A percentile compares a stretch with the other conserved stretches of the same genome.
phyloP scores from a whole-genome alignment of 805 yeast species.

The Yarrowia sp. region DNA sequence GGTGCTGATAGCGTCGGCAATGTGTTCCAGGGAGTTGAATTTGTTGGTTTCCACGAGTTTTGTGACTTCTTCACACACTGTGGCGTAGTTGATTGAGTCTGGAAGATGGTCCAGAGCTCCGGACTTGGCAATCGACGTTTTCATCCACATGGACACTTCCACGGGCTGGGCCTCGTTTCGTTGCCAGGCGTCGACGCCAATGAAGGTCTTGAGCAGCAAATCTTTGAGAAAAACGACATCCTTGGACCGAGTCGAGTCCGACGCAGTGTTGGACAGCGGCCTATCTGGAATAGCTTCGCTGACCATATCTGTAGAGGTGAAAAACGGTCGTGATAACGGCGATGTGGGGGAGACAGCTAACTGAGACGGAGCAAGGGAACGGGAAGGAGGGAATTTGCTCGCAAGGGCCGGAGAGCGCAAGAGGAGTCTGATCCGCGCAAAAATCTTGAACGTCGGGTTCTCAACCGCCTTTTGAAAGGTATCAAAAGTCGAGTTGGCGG shows the following conservation, averaged over 20 bases:
- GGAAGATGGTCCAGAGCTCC: constrained; percentile 80
- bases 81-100: constrained; percentile 88
- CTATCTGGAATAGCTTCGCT: constrained; percentile 32
- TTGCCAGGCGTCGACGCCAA: constrained; percentile 80
- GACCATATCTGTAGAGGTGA: constrained; percentile 10
- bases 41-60: constrained; percentile 57
- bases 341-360: not conserved
- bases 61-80: constrained; percentile 70
- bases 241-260: constrained; percentile 38
- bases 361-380: not conserved
- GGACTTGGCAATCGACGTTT: constrained; percentile 75
- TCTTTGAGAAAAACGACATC: constrained; percentile 61
- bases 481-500: constrained; percentile 18
- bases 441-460: not conserved
- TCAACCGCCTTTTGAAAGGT: constrained; percentile 12
- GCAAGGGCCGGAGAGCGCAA: not conserved
- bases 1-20: constrained; percentile 58
- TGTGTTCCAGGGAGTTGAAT: constrained; percentile 51
- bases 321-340: not conserved
- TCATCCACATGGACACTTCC: constrained; percentile 62
- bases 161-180: constrained; percentile 71
- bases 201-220: constrained; percentile 65
- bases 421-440: constrained; percentile 2
- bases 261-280: constrained; percentile 28
- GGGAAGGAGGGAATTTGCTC: not conserved